Evolutionary conservation across 164 flowering plant species (phyloP).

Genomic region (Stephania japonica): DNA sequence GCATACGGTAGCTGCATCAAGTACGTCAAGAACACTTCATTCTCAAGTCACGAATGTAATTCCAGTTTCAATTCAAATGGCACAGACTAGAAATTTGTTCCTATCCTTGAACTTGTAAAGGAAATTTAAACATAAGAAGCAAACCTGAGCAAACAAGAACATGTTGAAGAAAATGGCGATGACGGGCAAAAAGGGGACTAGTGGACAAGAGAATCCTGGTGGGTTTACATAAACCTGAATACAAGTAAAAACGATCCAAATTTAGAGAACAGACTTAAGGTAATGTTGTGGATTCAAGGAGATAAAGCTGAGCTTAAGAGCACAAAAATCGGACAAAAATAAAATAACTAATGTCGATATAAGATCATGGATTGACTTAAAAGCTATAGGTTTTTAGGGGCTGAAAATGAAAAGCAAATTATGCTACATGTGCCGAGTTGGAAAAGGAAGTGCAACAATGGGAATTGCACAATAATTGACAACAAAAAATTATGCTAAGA

Average conservation of each 20-base stretch:
- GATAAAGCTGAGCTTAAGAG: no score
- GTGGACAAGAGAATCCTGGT: slow-evolving; percentile 86
- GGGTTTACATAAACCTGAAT: slow-evolving; percentile 51
- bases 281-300: neutral
- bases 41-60: neutral
- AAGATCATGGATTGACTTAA: no score
- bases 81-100: neutral
- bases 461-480: no score
- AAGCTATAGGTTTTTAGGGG: no score
- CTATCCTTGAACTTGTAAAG: neutral
- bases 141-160: slow-evolving; percentile 95
- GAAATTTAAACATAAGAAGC: neutral
- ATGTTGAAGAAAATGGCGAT: slow-evolving; percentile 82
- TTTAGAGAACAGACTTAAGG: neutral
- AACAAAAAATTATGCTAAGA: no score
- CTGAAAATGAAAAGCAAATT: no score
- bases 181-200: slow-evolving; percentile 75
- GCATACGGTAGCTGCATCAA: slow-evolving; percentile 74
- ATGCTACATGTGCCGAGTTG: no score
- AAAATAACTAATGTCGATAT: no score
- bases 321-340: no score
- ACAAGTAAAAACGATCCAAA: neutral
- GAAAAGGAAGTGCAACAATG: no score
- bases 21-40: neutral
- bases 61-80: neutral